Evolutionary conservation across 2,329 filamentous ascomycete species (phyloP), one percentile per base, ranked within the genome.

Genomic region (Trichophyton simii): DNA sequence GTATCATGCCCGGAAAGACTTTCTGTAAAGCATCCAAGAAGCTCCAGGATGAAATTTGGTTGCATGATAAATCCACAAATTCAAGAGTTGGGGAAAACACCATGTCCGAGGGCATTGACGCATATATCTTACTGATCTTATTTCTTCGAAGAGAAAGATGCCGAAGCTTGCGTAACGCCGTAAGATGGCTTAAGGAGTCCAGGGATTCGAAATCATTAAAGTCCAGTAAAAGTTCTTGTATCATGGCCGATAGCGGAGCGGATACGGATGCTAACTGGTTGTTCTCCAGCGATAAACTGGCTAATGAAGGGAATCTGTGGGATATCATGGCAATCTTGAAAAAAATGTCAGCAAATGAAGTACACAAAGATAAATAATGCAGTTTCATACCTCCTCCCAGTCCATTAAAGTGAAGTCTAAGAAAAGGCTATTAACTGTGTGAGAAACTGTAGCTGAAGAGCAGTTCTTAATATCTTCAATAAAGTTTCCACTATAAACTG

Each of bases 11-110:
- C 0, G 94, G 92, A 66, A 95, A 89, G 62, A 83, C 76, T 11
- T 72, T 68, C 1, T 82, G 76, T 0, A 99, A 80, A 3, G 78
- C 71, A 68, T 95, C 85, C 65, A 96, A 79, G 71, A 95, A 89
- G 34, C 73, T 69, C 89, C 91, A 96, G 18, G 80, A 79, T 15
- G 78, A 71, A 34, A 92, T 79, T 15, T 79, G 74, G 73, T 92
- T 92, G 72, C 86, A 85, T 0, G 88, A 90, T 18, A 92, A 71
- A 70, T 91, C 88, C 15, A 92, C 75, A 64, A 87, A 87, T 52
- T 79, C 79, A 4, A 90, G 70, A 1, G 72, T 80, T 0, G 72
- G 52, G 2, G 82, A 71, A 67, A 89, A 86, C 6, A 79, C 67
- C 3, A 83, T 75, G 60, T 66, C 59, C 15, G 70, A 66, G 25